These are phyloP conservation scores for Daedaleopsis nitida DNA, from an alignment of 768 basidiomycete genomes.

Conservation along the genomic window DNA sequence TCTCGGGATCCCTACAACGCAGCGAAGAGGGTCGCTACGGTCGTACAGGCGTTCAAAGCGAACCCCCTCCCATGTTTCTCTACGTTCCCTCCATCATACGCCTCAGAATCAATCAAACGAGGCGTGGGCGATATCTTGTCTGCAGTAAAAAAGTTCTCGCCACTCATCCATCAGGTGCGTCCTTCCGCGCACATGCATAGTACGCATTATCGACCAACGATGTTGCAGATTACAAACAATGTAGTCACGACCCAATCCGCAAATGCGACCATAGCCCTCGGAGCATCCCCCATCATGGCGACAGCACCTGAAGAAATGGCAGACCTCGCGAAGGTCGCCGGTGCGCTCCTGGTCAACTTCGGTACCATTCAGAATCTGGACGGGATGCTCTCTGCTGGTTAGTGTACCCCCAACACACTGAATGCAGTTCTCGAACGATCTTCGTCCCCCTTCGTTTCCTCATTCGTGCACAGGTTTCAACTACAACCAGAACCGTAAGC, in stretches of 20 bases:
- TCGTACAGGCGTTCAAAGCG: constrained; percentile 47
- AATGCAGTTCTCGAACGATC: not conserved
- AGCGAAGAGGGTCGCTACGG: constrained; percentile 46
- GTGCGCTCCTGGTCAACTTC: constrained; percentile 82
- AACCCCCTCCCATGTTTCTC: constrained; percentile 24
- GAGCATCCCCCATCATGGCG: constrained; percentile 95
- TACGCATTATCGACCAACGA: constrained; percentile 1
- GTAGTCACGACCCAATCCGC: constrained; percentile 90
- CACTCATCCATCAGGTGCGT: constrained; percentile 79
- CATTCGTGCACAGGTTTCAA: constrained; percentile 12
- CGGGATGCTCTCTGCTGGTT: constrained; percentile 78
- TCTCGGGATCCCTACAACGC: constrained; percentile 56
- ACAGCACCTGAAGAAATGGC: constrained; percentile 80
- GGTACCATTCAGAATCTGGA: constrained; percentile 74
- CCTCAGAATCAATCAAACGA: constrained; percentile 40
- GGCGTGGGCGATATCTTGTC: constrained; percentile 52
- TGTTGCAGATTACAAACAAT: constrained; percentile 77
- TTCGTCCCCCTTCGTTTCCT: not conserved
- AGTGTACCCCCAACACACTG: not conserved
- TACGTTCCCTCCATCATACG: constrained; percentile 22
- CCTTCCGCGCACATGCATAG: not conserved
- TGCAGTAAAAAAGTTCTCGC: constrained; percentile 52
- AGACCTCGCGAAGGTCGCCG: constrained; percentile 66
- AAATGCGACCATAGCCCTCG: constrained; percentile 84
- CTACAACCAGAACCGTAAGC: constrained; percentile 63